phyloP scores from a whole-genome alignment of 169 alveolate genomes.

The Eimeria brunetti region DNA sequence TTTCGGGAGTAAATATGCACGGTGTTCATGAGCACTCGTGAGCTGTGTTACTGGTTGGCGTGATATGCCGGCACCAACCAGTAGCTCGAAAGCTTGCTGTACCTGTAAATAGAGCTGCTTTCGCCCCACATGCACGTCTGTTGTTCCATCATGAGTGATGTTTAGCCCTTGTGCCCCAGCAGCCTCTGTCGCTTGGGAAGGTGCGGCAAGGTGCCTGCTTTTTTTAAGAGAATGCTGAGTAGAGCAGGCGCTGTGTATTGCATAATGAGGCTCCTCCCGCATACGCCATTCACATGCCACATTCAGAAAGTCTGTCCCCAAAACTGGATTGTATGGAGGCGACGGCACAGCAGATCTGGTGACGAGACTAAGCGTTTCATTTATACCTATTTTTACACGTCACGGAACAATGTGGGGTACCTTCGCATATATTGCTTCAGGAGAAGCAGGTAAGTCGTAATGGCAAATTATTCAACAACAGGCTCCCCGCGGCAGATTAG shows the following conservation, averaged over 20 bases:
- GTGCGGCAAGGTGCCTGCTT: neutral
- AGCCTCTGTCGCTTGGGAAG: no score
- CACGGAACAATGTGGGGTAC: neutral
- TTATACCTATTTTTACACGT: no score
- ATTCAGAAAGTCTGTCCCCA: neutral
- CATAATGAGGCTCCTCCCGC: neutral
- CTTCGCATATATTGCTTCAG: neutral
- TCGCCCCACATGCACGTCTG: no score
- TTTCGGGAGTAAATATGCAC: no score
- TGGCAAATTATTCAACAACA: neutral
- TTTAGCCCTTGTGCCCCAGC: no score
- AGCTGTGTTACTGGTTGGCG: no score
- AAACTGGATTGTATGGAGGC: neutral
- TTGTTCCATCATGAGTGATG: no score
- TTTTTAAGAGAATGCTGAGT: neutral
- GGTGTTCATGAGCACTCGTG: no score
- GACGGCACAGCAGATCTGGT: neutral
- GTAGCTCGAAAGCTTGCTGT: neutral
- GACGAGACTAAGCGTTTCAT: no score
- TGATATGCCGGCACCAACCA: neutral
- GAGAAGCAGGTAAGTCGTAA: neutral
- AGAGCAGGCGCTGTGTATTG: neutral
- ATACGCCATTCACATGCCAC: neutral
- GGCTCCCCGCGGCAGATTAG: neutral
- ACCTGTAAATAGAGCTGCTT: no score